These are phyloP conservation scores for Cordyceps cicadae DNA, from an alignment of 2,329 filamentous ascomycete species.

Conservation along the genomic window DNA sequence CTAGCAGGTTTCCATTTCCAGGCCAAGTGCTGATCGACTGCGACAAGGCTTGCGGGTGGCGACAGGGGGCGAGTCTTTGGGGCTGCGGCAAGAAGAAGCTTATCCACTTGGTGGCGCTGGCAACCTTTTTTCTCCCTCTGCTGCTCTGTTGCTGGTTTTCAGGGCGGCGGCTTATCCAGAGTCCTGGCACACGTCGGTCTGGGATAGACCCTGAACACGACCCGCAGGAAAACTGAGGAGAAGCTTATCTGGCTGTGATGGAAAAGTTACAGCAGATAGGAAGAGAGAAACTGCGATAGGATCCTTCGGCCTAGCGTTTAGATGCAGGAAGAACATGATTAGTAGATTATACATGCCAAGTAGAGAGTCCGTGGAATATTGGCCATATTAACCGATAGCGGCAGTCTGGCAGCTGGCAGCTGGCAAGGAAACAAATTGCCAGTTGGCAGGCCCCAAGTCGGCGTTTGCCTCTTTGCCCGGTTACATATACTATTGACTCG, in stretches of 20 bases:
- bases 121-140: background rate
- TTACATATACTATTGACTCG: background rate
- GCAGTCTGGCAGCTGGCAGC: background rate
- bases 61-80: conserved; percentile 5
- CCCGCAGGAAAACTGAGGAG: background rate
- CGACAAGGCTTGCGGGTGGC: conserved; percentile 8
- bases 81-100: background rate
- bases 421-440: background rate
- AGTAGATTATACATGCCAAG: background rate
- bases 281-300: background rate
- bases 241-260: conserved; percentile 4
- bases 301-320: background rate
- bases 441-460: background rate
- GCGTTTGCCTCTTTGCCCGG: background rate
- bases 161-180: background rate
- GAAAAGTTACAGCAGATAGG: background rate
- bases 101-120: background rate
- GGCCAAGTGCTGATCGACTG: conserved; percentile 10
- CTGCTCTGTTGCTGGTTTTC: too few species aligned
- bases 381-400: background rate
- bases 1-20: conserved; percentile 6
- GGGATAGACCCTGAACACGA: background rate
- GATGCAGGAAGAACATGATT: background rate
- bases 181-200: background rate
- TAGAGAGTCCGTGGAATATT: background rate